Evolutionary conservation across 805 yeast genomes (phyloP).

Genomic region (Kazachstania kunashirensis): DNA sequence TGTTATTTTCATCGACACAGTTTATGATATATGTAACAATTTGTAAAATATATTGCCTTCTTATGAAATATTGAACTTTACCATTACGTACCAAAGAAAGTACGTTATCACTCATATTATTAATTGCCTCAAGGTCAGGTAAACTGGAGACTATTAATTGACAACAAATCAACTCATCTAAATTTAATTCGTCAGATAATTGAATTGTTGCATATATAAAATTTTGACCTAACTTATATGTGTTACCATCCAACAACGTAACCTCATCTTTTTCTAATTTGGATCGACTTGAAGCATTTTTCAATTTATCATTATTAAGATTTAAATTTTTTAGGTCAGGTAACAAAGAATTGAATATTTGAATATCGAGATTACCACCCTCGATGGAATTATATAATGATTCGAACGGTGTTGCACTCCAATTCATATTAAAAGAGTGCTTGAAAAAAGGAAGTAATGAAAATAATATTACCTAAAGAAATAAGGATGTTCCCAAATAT

Average conservation of each 20-base stretch:
- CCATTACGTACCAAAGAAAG: slow-evolving; percentile 46
- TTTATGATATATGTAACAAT: slow-evolving; percentile 39
- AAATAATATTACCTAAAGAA: too few species aligned
- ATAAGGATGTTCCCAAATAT: too few species aligned
- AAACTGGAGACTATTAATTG: slow-evolving; percentile 43
- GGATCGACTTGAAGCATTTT: slow-evolving; percentile 39
- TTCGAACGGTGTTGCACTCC: slow-evolving; percentile 30
- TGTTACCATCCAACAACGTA: slow-evolving; percentile 38
- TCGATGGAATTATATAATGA: slow-evolving; percentile 41
- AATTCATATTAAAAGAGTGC: too few species aligned
- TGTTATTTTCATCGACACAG: slow-evolving; percentile 12
- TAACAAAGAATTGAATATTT: slow-evolving; percentile 29
- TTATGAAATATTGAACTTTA: slow-evolving; percentile 52
- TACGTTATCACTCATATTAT: slow-evolving; percentile 9
- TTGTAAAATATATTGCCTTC: slow-evolving; percentile 67
- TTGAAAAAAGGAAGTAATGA: too few species aligned
- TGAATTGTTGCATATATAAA: slow-evolving; percentile 52
- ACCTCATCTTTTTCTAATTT: slow-evolving; percentile 39
- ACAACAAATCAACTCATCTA: slow-evolving; percentile 72
- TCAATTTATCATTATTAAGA: slow-evolving; percentile 31
- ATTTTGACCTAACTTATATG: slow-evolving; percentile 50
- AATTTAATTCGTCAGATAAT: slow-evolving; percentile 53
- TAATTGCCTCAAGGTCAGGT: slow-evolving; percentile 15
- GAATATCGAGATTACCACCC: slow-evolving; percentile 16
- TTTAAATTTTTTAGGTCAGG: slow-evolving; percentile 39